Base-by-base conservation (phyloP, 2,329 filamentous ascomycete genomes). In the Cucurbitaria berberidis region DNA sequence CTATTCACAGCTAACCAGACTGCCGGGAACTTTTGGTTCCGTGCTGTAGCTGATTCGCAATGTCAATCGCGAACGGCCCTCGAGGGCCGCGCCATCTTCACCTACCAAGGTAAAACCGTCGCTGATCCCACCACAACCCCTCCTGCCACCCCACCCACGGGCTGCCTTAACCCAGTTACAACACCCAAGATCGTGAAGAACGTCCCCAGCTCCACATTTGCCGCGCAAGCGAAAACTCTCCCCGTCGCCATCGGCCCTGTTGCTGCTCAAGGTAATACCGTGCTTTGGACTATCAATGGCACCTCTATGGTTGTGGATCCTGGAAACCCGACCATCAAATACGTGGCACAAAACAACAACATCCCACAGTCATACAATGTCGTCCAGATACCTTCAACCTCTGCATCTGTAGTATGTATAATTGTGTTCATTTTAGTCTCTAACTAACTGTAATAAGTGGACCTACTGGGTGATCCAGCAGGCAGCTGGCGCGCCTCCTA, bases 401-500 rank as follows among this genome's bases (percentile, higher is more conserved):
- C 53, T 3, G 35, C 51, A 24, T 62, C 49, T 16, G 43, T 46
- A 16, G 45, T 40, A 21, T 19, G 45, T 48, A 41, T 22, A 2
- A 22, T 29, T 8, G 15, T 29, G 3, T 40, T n/a, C 27, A 15
- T 21, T 3, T 29, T 15, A 19, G 22, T n/a, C 4, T 16, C 18
- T 24, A 5, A 40, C 29, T 48, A 9, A 48, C 26, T 19, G 15
- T 5, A 19, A 6, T 7, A 35, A 63, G 21, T 79, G 77, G 78
- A 77, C 75, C 0, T 80, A 77, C 62, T 81, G 78, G 78, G 70
- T 81, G 29, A 76, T 81, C 35, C 78, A 81, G 46, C 73, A 77
- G 55, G 66, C 72, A 1, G 55, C 62, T 8, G 67, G 63, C 30
- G 55, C 74, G 50, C 52, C 69, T 40, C 70, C 72, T 2, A 62